phyloP scores from a whole-genome alignment of 768 basidiomycete species.

The Agrocybe praecox region DNA sequence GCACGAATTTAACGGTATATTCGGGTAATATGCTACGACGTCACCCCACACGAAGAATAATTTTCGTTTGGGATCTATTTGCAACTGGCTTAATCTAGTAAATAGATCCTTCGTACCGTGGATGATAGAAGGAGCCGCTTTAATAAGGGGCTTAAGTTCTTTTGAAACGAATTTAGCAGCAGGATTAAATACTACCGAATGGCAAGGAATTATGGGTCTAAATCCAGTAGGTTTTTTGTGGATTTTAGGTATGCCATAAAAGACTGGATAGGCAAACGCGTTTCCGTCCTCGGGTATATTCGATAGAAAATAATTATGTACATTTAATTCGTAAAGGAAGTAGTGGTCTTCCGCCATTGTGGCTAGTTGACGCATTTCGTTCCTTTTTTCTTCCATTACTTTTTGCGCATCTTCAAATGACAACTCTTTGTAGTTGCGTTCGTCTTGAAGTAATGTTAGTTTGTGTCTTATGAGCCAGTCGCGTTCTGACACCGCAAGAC shows the following conservation, averaged over 20 bases:
- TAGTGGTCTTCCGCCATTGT: too few relatives aligned
- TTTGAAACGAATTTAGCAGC: conserved; percentile 14
- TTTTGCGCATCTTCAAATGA: too few relatives aligned
- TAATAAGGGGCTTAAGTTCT: conserved; percentile 8
- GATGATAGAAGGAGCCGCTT: conserved; percentile 5
- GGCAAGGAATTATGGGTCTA: conserved; percentile 12
- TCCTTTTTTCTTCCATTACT: too few relatives aligned
- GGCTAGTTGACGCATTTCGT: too few relatives aligned
- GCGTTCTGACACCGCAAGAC: too few relatives aligned
- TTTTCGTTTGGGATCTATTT: background rate
- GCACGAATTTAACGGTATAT: conserved; percentile 7
- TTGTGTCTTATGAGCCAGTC: background rate
- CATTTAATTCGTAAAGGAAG: background rate
- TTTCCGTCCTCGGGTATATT: background rate
- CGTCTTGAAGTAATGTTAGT: background rate
- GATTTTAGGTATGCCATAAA: conserved; percentile 14
- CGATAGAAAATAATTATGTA: background rate
- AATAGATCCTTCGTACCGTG: conserved; percentile 16
- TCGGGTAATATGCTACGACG: conserved; percentile 13
- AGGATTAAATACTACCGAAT: conserved; percentile 11
- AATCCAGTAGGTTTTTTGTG: conserved; percentile 13
- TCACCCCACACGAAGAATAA: conserved; percentile 9
- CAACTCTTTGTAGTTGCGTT: too few relatives aligned
- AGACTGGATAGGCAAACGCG: background rate
- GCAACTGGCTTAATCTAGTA: conserved; percentile 6